Percentiles rank a stretch among this genome's conserved stretches.
These are phyloP conservation scores for Fusarium brachygibbosum DNA, from an alignment of 2,329 filamentous ascomycete species.

Conservation along the genomic window DNA sequence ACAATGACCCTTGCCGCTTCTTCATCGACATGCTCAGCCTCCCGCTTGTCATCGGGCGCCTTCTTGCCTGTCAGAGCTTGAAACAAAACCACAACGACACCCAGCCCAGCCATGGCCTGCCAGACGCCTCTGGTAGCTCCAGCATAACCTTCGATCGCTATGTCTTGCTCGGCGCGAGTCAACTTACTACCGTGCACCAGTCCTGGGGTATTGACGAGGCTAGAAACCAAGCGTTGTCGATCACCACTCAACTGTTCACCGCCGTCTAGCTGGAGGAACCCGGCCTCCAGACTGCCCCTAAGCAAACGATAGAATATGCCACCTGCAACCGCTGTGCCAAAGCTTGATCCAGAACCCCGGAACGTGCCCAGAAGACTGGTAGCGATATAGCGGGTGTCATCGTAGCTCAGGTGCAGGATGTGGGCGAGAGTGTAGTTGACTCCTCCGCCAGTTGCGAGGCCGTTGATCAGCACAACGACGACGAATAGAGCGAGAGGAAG, in stretches of 20 bases:
- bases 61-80: slow-evolving; percentile 67
- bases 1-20: slow-evolving; percentile 44
- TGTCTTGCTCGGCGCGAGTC: slow-evolving; percentile 55
- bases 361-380: slow-evolving; percentile 84
- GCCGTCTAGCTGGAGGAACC: slow-evolving; percentile 66
- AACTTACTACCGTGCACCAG: slow-evolving; percentile 62
- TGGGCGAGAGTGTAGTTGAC: slow-evolving; percentile 88
- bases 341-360: slow-evolving; percentile 83
- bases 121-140: slow-evolving; percentile 62
- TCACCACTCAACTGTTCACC: slow-evolving; percentile 50
- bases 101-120: slow-evolving; percentile 60
- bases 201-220: slow-evolving; percentile 65
- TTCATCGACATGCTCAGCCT: slow-evolving; percentile 54
- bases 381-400: slow-evolving; percentile 78
- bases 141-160: slow-evolving; percentile 65
- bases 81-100: slow-evolving; percentile 59
- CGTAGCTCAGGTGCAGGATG: slow-evolving; percentile 77
- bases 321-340: slow-evolving; percentile 83
- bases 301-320: slow-evolving; percentile 78
- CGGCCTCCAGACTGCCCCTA: slow-evolving; percentile 64
- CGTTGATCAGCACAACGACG: slow-evolving; percentile 75
- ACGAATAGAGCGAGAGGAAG: slow-evolving; percentile 69
- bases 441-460: slow-evolving; percentile 77
- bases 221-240: slow-evolving; percentile 59
- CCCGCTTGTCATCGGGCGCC: slow-evolving; percentile 64